These are phyloP conservation scores for Ceratocystis ficicola DNA, from an alignment of 2,329 filamentous ascomycete species.

Conservation along the genomic window DNA sequence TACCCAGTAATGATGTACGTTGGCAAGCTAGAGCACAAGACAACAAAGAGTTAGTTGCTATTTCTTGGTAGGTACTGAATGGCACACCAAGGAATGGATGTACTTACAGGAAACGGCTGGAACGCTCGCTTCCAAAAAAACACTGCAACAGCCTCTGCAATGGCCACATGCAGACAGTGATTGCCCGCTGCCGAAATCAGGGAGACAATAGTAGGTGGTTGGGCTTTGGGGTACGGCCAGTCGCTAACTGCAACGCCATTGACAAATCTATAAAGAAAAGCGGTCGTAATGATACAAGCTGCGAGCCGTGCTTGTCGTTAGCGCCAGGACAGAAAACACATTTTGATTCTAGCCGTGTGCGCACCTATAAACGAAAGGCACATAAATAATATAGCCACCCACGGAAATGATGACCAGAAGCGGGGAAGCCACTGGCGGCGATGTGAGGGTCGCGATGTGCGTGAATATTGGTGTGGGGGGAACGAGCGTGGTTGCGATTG, in stretches of 20 bases:
- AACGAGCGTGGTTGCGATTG: not conserved
- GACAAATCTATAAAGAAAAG: slow-evolving; percentile 21
- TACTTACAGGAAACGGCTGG: slow-evolving; percentile 20
- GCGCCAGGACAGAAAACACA: not conserved
- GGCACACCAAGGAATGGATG: not conserved
- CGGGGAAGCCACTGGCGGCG: slow-evolving; percentile 20
- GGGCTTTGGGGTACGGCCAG: slow-evolving; percentile 20
- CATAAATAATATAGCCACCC: slow-evolving; percentile 19
- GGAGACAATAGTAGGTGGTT: slow-evolving; percentile 20
- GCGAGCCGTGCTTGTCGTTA: not conserved
- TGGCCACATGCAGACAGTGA: slow-evolving; percentile 16
- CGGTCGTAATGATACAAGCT: slow-evolving; percentile 17
- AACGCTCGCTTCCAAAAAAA: slow-evolving; percentile 21
- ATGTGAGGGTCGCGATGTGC: slow-evolving; percentile 14
- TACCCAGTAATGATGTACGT: slow-evolving; percentile 22
- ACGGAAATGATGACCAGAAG: slow-evolving; percentile 21
- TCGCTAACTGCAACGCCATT: slow-evolving; percentile 18
- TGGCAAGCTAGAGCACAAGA: slow-evolving; percentile 15
- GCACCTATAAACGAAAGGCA: slow-evolving; percentile 19
- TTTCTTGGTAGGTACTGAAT: not conserved
- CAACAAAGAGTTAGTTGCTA: not conserved
- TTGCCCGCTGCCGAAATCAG: slow-evolving; percentile 19
- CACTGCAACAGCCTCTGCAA: slow-evolving; percentile 21
- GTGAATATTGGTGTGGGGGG: not conserved
- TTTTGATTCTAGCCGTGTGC: not conserved